phyloP scores from a whole-genome alignment of 1,284 basidiomycete genomes.

The Leccinum solheimii region DNA sequence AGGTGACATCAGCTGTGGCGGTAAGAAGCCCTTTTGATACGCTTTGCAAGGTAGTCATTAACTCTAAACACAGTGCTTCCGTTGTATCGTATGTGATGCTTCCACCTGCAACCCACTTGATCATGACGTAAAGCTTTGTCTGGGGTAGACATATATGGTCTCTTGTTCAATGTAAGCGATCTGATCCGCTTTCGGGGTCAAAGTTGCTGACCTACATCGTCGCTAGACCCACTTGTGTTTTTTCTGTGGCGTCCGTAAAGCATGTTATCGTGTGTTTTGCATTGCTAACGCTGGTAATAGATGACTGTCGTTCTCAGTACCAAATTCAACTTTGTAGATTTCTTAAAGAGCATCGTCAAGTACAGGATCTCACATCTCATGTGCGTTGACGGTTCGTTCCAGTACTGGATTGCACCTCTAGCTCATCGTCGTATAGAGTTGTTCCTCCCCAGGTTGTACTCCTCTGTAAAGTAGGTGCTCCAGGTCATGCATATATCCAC shows the following conservation, averaged over 20 bases:
- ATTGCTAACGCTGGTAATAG: constrained; percentile 26
- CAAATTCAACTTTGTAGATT: constrained; percentile 54
- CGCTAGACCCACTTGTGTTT: constrained; percentile 41
- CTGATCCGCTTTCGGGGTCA: neutral
- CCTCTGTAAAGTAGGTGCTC: constrained; percentile 53
- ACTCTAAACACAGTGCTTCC: constrained; percentile 29
- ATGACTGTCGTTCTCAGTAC: constrained; percentile 48
- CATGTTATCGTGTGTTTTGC: neutral
- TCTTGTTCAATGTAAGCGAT: constrained; percentile 43
- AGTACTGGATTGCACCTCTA: constrained; percentile 17
- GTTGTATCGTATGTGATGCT: constrained; percentile 37
- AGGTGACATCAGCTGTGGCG: constrained; percentile 44
- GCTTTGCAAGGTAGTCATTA: constrained; percentile 3
- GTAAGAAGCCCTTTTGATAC: constrained; percentile 23
- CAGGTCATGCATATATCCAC: neutral
- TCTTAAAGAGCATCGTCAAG: constrained; percentile 53
- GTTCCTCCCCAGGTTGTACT: constrained; percentile 57
- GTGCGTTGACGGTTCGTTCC: constrained; percentile 35
- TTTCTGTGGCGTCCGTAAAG: constrained; percentile 41
- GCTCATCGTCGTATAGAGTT: constrained; percentile 38
- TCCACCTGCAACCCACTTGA: neutral
- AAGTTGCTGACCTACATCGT: constrained; percentile 4
- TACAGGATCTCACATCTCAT: constrained; percentile 54
- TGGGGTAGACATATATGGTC: constrained; percentile 50
- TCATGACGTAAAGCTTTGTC: neutral